Base-by-base conservation (phyloP, 495 filamentous ascomycete species). In the Letharia columbiana region DNA sequence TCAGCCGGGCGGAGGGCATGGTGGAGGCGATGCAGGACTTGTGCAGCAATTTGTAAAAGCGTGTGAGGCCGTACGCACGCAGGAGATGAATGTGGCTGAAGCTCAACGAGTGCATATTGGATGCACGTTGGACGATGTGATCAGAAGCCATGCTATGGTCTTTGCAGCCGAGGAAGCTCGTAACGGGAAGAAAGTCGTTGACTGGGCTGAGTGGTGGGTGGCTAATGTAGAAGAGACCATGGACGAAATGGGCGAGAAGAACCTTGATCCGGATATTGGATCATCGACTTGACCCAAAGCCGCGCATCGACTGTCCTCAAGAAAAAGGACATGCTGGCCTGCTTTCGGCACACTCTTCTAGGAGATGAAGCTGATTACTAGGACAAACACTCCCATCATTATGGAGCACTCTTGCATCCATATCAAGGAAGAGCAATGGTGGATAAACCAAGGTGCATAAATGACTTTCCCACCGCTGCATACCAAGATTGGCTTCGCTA, bases 101-200 rank as follows among this genome's bases (percentile, higher is more conserved):
- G 94, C 93, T 11, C 94, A 98, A 82, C 80, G 74, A 60, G 77
- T 82, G 68, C 83, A 88, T 71, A 78, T 98, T 9, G 91, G 91
- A 3, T 94, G 91, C 76, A 89, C 85, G 0, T 73, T 94, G 4
- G 91, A 95, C 64, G 95, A 98, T 70, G 83, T 86, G 10, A 83
- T 98, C 20, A 81, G 88, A 44, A 96, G 91, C 69, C 95, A 98
- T 78, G 93, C 89, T 1, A 85, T 94, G 77, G 94, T 97, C 3
- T 98, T 96, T 78, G 92, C 91, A 47, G 93, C 93, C 0, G 95
- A 98, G 76, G 88, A 96, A 71, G 91, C 93, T 20, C 81, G 95
- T 64, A 77, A 74, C 41, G 80, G 82, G 58, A 83, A 83, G 71
- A 86, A 80, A 71, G 86, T 93, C 40, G 76, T 98, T 0, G 82